Evolutionary conservation across 2,329 filamentous ascomycete genomes (phyloP), one percentile per base, ranked within the genome.

Genomic region (Diaporthe nobilis): DNA sequence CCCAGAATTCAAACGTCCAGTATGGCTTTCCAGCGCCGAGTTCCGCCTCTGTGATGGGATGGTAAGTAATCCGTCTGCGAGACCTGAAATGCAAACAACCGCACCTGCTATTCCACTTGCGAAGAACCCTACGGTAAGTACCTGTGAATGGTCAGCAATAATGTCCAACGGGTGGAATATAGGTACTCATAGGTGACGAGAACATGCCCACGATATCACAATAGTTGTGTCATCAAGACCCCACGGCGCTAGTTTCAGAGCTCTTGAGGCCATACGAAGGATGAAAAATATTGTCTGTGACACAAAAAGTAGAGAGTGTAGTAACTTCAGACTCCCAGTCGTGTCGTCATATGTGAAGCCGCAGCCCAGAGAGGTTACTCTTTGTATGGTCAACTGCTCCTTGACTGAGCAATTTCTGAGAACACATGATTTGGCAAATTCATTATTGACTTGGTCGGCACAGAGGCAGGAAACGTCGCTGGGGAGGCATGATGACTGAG

Each of bases 391-490:
- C 12, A 73, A 61, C 39, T 42, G 44, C 9, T 75, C 34, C 28
- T 28, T 61, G 12, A 63, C 55, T 37, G 73, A 57, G 71, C 71
- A 73, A 42, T 67, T 71, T 65, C 28, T 15, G 13, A 44, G n/a
- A 10, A 75, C 28, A 28, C 63, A 71, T 31, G 28, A 34, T 3
- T 39, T 61, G 13, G 55, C 42, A 57, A 42, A 71, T 3, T 49
- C 55, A 37, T 8, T 49, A n/a, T 71, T 72, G 42, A n/a, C 42
- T n/a, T 60, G 31, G 34, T 75, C 68, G 49, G 57, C 28, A 55
- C 73, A 75, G 42, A 75, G 68, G 31, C 73, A 75, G 17, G 73
- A 49, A 28, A 55, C 39, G 28, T 75, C 63, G 17, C 20, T 31
- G 17, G 39, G 22, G 15, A 37, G 47, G 58, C 71, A 73, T 63